phyloP scores from a whole-genome alignment of 805 yeast species.

The Ogataea thermomethanolica region DNA sequence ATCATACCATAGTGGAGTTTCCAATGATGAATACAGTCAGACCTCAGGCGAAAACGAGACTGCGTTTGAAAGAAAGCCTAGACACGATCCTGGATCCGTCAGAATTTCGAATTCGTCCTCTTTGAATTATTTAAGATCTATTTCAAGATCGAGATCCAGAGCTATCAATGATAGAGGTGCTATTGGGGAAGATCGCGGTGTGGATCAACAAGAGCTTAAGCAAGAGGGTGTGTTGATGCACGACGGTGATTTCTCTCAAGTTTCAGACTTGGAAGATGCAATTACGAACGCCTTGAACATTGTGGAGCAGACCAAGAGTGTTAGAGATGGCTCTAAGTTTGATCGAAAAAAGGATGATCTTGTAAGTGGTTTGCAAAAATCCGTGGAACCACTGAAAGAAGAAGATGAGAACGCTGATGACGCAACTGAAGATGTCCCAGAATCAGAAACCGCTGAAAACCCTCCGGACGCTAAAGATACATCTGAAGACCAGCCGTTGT shows the following conservation, averaged over 20 bases:
- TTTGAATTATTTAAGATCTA: conserved; percentile 57
- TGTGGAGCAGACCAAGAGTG: conserved; percentile 26
- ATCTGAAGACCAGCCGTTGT: neutral
- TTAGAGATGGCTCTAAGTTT: conserved; percentile 18
- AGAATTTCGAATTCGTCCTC: conserved; percentile 35
- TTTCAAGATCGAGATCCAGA: conserved; percentile 63
- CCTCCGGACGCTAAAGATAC: neutral
- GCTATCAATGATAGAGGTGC: conserved; percentile 35
- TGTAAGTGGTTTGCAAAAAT: conserved; percentile 19
- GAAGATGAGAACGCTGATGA: conserved; percentile 20
- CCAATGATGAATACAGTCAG: conserved; percentile 36
- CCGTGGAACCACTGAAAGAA: conserved; percentile 19
- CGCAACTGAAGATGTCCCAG: neutral
- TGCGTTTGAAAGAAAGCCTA: conserved; percentile 39
- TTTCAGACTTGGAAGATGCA: conserved; percentile 48
- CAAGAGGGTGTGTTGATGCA: conserved; percentile 54
- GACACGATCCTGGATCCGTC: conserved; percentile 35
- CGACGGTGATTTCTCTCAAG: conserved; percentile 48
- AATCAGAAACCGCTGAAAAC: neutral
- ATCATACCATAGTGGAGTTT: conserved; percentile 59
- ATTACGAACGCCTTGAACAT: conserved; percentile 43
- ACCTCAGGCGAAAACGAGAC: conserved; percentile 2
- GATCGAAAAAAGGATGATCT: conserved; percentile 15
- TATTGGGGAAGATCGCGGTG: conserved; percentile 24
- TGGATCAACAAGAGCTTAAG: conserved; percentile 40